Evolutionary conservation across 2,329 filamentous ascomycete genomes (phyloP).

Genomic region (Aureobasidium namibiae): DNA sequence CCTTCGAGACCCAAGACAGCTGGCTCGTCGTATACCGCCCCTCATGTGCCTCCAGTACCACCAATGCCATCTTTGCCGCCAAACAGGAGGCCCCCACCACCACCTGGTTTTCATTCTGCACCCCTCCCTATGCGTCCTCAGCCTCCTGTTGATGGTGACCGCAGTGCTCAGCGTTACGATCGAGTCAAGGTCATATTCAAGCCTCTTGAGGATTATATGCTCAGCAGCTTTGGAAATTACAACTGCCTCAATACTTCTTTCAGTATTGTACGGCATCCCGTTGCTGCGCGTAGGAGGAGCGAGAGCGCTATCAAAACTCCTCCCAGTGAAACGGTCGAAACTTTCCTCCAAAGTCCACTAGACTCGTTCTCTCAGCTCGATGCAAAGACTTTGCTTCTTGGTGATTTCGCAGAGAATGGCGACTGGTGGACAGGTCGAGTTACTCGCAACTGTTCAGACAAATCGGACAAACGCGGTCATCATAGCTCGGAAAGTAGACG

Average conservation of each 20-base stretch:
- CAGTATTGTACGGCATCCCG: slow-evolving; percentile 40
- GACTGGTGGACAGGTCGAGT: slow-evolving; percentile 67
- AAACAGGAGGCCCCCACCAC: slow-evolving; percentile 26
- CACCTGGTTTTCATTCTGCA: slow-evolving; percentile 18
- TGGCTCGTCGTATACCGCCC: background rate
- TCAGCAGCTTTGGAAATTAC: slow-evolving; percentile 58
- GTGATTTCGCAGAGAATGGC: slow-evolving; percentile 72
- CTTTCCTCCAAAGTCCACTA: slow-evolving; percentile 27
- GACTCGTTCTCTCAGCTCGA: slow-evolving; percentile 55
- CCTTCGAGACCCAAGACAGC: background rate
- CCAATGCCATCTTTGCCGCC: slow-evolving; percentile 23
- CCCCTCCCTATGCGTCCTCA: background rate
- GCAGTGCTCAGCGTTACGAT: slow-evolving; percentile 24
- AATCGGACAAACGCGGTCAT: slow-evolving; percentile 20
- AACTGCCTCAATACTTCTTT: slow-evolving; percentile 74
- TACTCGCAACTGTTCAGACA: slow-evolving; percentile 25
- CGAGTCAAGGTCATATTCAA: slow-evolving; percentile 58
- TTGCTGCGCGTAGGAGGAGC: slow-evolving; percentile 32
- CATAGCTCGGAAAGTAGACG: slow-evolving; percentile 14
- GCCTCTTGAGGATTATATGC: slow-evolving; percentile 68
- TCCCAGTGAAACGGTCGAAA: slow-evolving; percentile 26
- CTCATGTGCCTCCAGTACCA: slow-evolving; percentile 11
- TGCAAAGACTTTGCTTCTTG: slow-evolving; percentile 64
- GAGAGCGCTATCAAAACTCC: slow-evolving; percentile 34
- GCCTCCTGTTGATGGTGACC: slow-evolving; percentile 19